phyloP scores from a whole-genome alignment of 1,284 basidiomycete species.

The Boletus smithii region DNA sequence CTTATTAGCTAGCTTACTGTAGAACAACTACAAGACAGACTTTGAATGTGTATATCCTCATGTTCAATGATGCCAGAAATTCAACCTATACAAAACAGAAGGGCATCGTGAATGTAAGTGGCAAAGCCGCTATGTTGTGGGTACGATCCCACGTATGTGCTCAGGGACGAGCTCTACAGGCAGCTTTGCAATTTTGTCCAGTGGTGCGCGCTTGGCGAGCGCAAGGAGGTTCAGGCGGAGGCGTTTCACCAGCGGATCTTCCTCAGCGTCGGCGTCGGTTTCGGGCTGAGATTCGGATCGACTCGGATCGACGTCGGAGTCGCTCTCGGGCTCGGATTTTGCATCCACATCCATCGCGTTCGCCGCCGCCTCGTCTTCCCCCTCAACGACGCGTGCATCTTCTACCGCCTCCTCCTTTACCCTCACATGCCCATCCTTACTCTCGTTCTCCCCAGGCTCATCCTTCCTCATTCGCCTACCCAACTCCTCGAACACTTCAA shows the following conservation, averaged over 20 bases:
- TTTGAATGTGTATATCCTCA: slow-evolving; percentile 1
- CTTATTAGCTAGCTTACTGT: slow-evolving; percentile 1
- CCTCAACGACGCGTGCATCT: neutral
- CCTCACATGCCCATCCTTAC: slow-evolving; percentile 33
- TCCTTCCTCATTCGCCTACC: neutral
- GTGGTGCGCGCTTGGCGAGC: slow-evolving; percentile 67
- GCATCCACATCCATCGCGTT: slow-evolving; percentile 27
- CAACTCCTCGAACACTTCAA: slow-evolving; percentile 26
- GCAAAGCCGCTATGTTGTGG: slow-evolving; percentile 27
- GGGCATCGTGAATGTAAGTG: neutral
- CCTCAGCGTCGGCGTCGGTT: slow-evolving; percentile 20
- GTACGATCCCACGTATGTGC: slow-evolving; percentile 60
- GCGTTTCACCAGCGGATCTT: slow-evolving; percentile 51
- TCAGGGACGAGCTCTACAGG: slow-evolving; percentile 65
- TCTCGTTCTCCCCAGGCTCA: slow-evolving; percentile 30
- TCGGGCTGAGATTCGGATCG: slow-evolving; percentile 1
- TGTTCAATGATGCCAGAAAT: slow-evolving; percentile 5
- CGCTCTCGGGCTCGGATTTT: slow-evolving; percentile 1
- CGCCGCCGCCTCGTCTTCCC: slow-evolving; percentile 8
- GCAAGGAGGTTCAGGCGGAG: slow-evolving; percentile 68
- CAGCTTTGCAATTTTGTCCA: slow-evolving; percentile 64
- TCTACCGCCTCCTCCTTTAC: slow-evolving; percentile 17
- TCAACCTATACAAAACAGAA: neutral
- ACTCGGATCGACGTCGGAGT: neutral
- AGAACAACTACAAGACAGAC: slow-evolving; percentile 2